A percentile compares a stretch with the other conserved stretches of the same genome.
Evolutionary conservation across 2,329 filamentous ascomycete genomes (phyloP).

Genomic region (Sclerotinia minor): DNA sequence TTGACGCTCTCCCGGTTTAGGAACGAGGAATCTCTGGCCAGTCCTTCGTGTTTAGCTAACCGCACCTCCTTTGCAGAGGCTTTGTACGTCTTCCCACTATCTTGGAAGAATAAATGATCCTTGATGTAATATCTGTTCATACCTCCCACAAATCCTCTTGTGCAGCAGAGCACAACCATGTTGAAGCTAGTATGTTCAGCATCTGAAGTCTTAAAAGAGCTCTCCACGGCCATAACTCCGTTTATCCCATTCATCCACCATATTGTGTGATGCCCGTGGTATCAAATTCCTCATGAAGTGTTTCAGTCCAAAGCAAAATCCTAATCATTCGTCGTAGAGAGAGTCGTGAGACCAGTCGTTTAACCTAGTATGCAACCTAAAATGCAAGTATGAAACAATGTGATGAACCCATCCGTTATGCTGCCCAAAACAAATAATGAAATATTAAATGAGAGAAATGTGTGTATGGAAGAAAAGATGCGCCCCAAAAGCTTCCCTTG

Average conservation of each 20-base stretch:
- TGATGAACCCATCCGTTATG: background rate
- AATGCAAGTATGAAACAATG: background rate
- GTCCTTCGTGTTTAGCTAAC: too few species aligned
- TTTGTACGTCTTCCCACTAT: background rate
- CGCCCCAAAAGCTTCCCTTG: background rate
- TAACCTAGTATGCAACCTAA: conserved; percentile 8
- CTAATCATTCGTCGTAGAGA: background rate
- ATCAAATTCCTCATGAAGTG: background rate
- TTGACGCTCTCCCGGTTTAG: too few species aligned
- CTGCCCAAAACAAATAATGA: background rate
- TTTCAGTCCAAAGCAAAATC: background rate
- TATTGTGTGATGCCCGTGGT: background rate
- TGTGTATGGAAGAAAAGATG: conserved; percentile 1
- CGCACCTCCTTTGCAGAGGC: background rate
- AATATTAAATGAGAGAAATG: conserved; percentile 1
- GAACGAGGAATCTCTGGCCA: too few species aligned
- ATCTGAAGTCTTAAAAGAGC: background rate
- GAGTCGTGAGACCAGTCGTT: conserved; percentile 1
- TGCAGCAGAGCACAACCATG: background rate
- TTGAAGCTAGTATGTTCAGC: background rate
- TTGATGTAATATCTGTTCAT: background rate
- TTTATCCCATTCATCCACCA: background rate
- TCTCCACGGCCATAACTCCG: background rate
- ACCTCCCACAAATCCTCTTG: background rate
- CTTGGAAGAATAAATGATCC: background rate